Evolutionary conservation across 1,284 basidiomycete genomes (phyloP).

Genomic region (Coniferiporia sulphurascens): DNA sequence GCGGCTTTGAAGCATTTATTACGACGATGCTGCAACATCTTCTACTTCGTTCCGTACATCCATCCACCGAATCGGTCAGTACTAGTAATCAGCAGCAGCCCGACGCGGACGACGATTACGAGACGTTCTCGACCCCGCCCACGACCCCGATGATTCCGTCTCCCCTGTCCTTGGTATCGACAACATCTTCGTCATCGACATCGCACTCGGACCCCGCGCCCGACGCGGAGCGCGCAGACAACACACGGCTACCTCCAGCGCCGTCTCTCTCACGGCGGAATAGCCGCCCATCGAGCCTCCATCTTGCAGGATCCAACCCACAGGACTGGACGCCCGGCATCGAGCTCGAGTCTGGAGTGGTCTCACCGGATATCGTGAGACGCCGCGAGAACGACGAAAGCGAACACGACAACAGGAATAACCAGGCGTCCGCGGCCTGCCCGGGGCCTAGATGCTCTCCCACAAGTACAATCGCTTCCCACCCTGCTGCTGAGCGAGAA

Average conservation of each 20-base stretch:
- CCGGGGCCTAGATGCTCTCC: neutral
- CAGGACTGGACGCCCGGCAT: constrained; percentile 44
- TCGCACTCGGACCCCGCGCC: neutral
- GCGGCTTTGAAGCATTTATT: neutral
- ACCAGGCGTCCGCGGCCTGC: neutral
- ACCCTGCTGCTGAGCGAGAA: neutral
- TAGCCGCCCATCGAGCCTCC: constrained; percentile 45
- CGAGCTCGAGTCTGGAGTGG: constrained; percentile 36
- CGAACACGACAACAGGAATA: constrained; percentile 21
- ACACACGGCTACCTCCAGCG: neutral
- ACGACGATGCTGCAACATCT: neutral
- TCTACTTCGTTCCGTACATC: neutral
- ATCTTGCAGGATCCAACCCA: constrained; percentile 36
- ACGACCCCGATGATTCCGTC: neutral
- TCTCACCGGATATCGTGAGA: constrained; percentile 32
- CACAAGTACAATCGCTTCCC: no score
- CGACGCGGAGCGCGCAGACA: neutral
- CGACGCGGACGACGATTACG: neutral
- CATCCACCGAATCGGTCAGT: neutral
- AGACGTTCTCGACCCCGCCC: neutral
- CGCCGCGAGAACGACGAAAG: constrained; percentile 18
- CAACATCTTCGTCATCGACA: neutral
- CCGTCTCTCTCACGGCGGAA: constrained; percentile 45
- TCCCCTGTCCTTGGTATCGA: no score
- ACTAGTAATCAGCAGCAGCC: neutral